Evolutionary conservation across 75 land plant species (phyloP), one percentile per base, ranked within the genome.

Genomic region (Pinus taeda): DNA sequence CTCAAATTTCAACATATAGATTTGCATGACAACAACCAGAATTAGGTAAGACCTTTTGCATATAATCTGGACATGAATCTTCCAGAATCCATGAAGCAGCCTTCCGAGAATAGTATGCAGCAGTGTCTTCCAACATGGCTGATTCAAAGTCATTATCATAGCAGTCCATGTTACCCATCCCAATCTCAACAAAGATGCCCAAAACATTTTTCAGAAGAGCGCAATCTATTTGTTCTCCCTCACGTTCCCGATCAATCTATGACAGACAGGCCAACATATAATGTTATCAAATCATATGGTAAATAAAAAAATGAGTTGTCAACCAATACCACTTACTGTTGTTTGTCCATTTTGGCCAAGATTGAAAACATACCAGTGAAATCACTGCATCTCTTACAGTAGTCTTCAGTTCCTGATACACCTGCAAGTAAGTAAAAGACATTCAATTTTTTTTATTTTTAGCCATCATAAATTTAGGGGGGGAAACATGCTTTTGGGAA

Each of bases 61-160:
- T 93, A 84, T 96, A 96, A 77, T 90, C 93, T 21, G 98, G 97
- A 84, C 98, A 96, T 15, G 98, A 96, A 79, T 93, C 98, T 66
- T 93, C 90, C 59, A 87, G 53, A 77, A 96, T 93, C 98, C 98
- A 96, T 56, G 83, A 88, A 57, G 98, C 74, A 57, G 98, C 94
- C 72, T 96, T 96, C 1, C 94, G 81, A 6, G 90, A 81, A 70
- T 96, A 96, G 77, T 92, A 96, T 11, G 87, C 87, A 79, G 91
- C 97, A 60, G 94, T 85, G 72, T 93, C 96, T 22, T 90, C 59
- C 6, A 96, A 91, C 97, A 96, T 87, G 58, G 72, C 75, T 5
- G 77, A 81, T 84, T 96, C 97, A 70, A 96, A 96, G 74, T 96
- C 98, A 60, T 84, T 81, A 39, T 90, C 94, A 79, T 96, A 96